Conservation (phyloP, 2,329 filamentous ascomycete species). For the Ilyonectria destructans region DNA sequence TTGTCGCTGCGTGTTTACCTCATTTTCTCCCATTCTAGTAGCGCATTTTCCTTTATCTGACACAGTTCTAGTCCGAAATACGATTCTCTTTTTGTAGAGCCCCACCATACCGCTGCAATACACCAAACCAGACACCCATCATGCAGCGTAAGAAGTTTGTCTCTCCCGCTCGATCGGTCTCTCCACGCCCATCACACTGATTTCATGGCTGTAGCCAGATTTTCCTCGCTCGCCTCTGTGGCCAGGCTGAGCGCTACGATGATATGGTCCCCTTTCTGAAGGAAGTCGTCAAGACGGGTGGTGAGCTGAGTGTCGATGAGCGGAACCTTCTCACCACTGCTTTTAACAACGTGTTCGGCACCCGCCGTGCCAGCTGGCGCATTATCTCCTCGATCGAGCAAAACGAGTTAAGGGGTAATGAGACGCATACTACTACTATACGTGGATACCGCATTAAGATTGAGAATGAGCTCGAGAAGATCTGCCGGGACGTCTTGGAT, state of each 20-base stretch:
- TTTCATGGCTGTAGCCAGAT: conserved; percentile 55
- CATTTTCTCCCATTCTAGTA: neutral
- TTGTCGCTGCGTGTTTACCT: neutral
- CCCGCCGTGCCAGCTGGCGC: conserved; percentile 97
- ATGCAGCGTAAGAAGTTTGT: conserved; percentile 12
- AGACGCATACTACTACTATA: conserved; percentile 94
- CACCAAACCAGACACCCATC: neutral
- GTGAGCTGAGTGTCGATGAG: conserved; percentile 93
- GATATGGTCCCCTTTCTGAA: conserved; percentile 99
- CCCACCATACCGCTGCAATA: neutral
- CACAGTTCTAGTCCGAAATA: neutral
- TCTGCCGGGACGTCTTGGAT: conserved; percentile 97
- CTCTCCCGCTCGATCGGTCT: neutral
- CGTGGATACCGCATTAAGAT: conserved; percentile 99
- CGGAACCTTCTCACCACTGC: conserved; percentile 98
- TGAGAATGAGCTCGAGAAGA: conserved; percentile 95
- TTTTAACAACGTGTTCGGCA: conserved; percentile 99
- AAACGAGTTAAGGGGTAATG: conserved; percentile 84
- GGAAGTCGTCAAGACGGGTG: conserved; percentile 93
- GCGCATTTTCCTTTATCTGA: neutral
- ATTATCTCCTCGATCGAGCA: conserved; percentile 85
- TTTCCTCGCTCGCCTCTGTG: conserved; percentile 84
- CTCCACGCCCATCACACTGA: conserved; percentile 41
- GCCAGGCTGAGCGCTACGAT: conserved; percentile 99
- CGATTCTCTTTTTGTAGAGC: neutral